A percentile compares a stretch with the other conserved stretches of the same genome.
These are phyloP conservation scores for Pyricularia grisea DNA, from an alignment of 2,329 filamentous ascomycete genomes.

Conservation along the genomic window DNA sequence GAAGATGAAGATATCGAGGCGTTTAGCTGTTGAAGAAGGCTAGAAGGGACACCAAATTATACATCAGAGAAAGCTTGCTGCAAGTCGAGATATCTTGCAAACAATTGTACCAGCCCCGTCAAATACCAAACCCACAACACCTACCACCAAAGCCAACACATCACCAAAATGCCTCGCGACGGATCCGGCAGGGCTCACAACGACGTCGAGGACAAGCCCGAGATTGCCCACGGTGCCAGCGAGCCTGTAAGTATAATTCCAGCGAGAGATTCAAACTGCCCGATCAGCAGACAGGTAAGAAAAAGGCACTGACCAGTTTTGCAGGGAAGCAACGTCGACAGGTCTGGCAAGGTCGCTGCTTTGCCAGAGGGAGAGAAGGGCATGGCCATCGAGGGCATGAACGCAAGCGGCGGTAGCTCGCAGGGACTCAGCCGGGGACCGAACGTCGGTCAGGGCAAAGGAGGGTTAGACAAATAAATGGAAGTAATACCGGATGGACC, in stretches of 20 bases:
- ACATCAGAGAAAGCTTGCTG: background rate
- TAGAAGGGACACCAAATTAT: background rate
- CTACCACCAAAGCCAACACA: constrained; percentile 5
- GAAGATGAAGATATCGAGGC: background rate
- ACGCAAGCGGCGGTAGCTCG: constrained; percentile 34
- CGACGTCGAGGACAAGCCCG: constrained; percentile 24
- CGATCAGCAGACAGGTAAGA: background rate
- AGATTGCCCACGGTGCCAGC: constrained; percentile 33
- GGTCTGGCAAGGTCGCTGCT: constrained; percentile 39
- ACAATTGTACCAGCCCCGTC: background rate
- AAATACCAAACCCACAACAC: background rate
- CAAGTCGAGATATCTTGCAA: background rate
- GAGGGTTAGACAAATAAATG: background rate
- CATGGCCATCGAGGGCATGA: constrained; percentile 25
- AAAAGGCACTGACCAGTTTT: constrained; percentile 4
- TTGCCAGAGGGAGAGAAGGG: constrained; percentile 38
- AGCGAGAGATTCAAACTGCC: background rate
- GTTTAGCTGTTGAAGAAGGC: background rate
- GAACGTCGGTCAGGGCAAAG: constrained; percentile 30
- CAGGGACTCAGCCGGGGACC: constrained; percentile 30
- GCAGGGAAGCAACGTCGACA: constrained; percentile 23
- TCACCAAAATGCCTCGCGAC: constrained; percentile 36
- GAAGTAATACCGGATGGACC: too few species aligned
- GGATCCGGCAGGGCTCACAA: constrained; percentile 40
- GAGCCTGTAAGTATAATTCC: constrained; percentile 22